Conservation (phyloP, 768 basidiomycete species). For the Leccinum uliginosum region DNA sequence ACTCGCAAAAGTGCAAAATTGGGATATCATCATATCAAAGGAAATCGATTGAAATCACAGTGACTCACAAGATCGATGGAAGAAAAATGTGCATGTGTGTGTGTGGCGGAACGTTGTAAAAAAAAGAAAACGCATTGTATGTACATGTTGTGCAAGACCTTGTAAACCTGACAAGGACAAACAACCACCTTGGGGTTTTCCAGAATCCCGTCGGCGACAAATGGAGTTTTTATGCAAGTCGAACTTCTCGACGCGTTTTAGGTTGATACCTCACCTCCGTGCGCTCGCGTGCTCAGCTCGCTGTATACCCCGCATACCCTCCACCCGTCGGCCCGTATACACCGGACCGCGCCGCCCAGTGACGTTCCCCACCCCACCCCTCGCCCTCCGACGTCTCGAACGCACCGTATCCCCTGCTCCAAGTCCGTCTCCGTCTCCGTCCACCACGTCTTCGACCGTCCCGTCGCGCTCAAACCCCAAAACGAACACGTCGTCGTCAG, state of each 20-base stretch:
- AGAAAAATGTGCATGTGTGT: neutral
- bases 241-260: neutral
- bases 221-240: slow-evolving; percentile 12
- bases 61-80: slow-evolving; percentile 13
- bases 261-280: neutral
- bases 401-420: neutral
- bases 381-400: slow-evolving; percentile 13
- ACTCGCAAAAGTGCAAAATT: slow-evolving; percentile 27
- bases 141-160: slow-evolving; percentile 21
- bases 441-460: too few species aligned
- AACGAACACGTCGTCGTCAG: neutral
- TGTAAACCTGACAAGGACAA: slow-evolving; percentile 23
- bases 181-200: slow-evolving; percentile 21
- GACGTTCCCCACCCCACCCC: slow-evolving; percentile 3
- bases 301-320: slow-evolving; percentile 1
- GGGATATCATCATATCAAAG: slow-evolving; percentile 27
- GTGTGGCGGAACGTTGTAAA: too few species aligned
- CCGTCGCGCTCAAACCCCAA: neutral
- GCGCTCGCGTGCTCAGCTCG: slow-evolving; percentile 3
- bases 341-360: neutral
- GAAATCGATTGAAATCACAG: too few species aligned
- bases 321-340: slow-evolving; percentile 9
- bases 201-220: too few species aligned
- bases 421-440: too few species aligned
- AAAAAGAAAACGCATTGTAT: slow-evolving; percentile 8